Evolutionary conservation across 805 yeast species (phyloP), one percentile per base, ranked within the genome.

Genomic region (Candida ulmi): DNA sequence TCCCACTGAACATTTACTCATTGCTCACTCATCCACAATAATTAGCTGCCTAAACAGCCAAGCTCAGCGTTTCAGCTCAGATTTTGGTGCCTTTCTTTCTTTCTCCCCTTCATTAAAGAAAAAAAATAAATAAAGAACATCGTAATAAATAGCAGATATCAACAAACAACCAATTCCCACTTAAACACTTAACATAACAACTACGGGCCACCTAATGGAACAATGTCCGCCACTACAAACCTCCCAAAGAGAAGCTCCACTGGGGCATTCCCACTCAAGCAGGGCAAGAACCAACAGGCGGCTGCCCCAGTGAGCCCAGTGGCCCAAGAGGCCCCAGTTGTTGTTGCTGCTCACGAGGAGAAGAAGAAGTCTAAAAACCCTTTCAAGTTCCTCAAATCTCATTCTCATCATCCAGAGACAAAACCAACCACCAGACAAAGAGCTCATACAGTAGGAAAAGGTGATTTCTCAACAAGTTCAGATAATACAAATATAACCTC

Each of bases 321-420:
- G n/a, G n/a, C 15, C 6, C 24, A 6, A 21, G 24, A 21, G 24
- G 9, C 24, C 24, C 6, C 24, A 6, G 9, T 21, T 9, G 24
- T 21, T 9, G 9, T 9, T 21, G 24, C 29, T 29, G 18, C 33
- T 17, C n/a, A 26, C 28, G 28, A 23, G 9, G 23, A 30, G 17
- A 17, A 30, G 6, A 36, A 36, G n/a, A 36, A 30, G 18, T 36
- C 39, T 5, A 36, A 30, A 12, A 36, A 36, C 35, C 39, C 35
- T 11, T 26, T 36, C 32, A 36, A 30, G 26, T 31, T 36, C 35
- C 21, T 36, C n/a, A 35, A 23, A 16, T 36, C 39, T 7, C 29
- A 26, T 18, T 36, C 39, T 13, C 39, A 36, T 15, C 35, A 30
- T 15, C 30, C 23, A 3, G 30, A 17, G 5, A 21, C 28, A 8